Conservation (phyloP, 2,329 filamentous ascomycete species). For the Monilinia vaccinii-corymbosi region DNA sequence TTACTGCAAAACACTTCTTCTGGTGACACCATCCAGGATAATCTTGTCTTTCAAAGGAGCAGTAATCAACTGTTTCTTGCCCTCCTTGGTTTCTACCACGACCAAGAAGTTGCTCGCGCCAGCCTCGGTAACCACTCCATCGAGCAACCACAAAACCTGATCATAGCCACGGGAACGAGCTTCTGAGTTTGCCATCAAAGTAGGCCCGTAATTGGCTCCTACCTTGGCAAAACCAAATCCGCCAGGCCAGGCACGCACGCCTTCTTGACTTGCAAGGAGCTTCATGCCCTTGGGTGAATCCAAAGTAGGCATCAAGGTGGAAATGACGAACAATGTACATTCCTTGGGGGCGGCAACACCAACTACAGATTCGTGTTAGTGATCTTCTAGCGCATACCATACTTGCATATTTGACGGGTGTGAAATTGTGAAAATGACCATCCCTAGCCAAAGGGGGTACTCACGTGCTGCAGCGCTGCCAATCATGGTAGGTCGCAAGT, state of each 20-base stretch:
- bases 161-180: slow-evolving; percentile 67
- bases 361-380: slow-evolving; percentile 32
- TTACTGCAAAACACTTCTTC: slow-evolving; percentile 68
- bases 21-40: slow-evolving; percentile 83
- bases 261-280: slow-evolving; percentile 68
- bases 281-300: slow-evolving; percentile 52
- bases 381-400: neutral
- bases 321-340: slow-evolving; percentile 82
- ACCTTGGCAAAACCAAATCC: slow-evolving; percentile 90
- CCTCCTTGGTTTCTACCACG: slow-evolving; percentile 61
- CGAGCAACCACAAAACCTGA: slow-evolving; percentile 90
- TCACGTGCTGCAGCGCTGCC: slow-evolving; percentile 60
- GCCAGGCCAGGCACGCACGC: slow-evolving; percentile 86
- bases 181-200: slow-evolving; percentile 67
- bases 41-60: slow-evolving; percentile 74
- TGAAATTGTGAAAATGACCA: neutral
- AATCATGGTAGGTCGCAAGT: slow-evolving; percentile 74
- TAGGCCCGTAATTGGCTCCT: slow-evolving; percentile 87
- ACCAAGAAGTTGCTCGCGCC: slow-evolving; percentile 91
- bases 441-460: neutral
- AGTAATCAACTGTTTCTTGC: slow-evolving; percentile 63
- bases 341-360: slow-evolving; percentile 72
- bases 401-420: neutral
- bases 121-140: slow-evolving; percentile 78
- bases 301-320: slow-evolving; percentile 51